Conservation (phyloP, 257 asterid genomes). For the Linaria vulgaris region DNA sequence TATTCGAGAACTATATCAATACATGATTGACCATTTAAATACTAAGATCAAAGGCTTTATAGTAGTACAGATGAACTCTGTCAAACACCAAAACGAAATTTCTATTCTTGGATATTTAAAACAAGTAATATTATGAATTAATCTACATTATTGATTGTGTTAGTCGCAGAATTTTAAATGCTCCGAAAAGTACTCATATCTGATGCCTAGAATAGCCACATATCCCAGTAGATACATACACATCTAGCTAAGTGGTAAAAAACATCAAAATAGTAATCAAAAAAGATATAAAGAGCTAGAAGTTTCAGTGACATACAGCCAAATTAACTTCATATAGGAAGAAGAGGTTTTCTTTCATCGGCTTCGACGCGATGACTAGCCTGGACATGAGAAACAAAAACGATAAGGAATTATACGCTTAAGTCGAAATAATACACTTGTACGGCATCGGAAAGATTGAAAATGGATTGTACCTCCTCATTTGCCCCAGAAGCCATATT, state of each 20-base stretch:
- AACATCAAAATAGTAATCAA: conserved; percentile 3
- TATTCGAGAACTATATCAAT: no score
- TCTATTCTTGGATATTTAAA: background rate
- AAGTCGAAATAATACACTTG: conserved; percentile 18
- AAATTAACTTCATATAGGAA: conserved; percentile 48
- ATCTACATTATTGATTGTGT: background rate
- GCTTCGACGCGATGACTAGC: conserved; percentile 62
- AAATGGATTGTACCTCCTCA: conserved; percentile 58
- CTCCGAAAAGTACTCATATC: background rate
- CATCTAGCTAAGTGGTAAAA: background rate
- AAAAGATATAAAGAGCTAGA: conserved; percentile 18
- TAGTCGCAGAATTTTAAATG: background rate
- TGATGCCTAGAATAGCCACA: background rate
- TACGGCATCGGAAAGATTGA: conserved; percentile 25
- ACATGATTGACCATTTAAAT: no score
- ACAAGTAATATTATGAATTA: background rate
- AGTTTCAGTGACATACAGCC: conserved; percentile 31
- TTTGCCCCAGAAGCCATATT: conserved; percentile 89
- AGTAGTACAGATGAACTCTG: no score
- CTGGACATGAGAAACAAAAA: conserved; percentile 43
- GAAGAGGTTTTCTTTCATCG: conserved; percentile 82
- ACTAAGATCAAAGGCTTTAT: no score
- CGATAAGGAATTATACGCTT: conserved; percentile 17
- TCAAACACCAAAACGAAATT: no score
- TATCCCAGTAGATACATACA: background rate